A percentile compares a stretch with the other conserved stretches of the same genome.
These are phyloP conservation scores for Hanseniaspora lachancei DNA, from an alignment of 805 yeast species.

Conservation along the genomic window DNA sequence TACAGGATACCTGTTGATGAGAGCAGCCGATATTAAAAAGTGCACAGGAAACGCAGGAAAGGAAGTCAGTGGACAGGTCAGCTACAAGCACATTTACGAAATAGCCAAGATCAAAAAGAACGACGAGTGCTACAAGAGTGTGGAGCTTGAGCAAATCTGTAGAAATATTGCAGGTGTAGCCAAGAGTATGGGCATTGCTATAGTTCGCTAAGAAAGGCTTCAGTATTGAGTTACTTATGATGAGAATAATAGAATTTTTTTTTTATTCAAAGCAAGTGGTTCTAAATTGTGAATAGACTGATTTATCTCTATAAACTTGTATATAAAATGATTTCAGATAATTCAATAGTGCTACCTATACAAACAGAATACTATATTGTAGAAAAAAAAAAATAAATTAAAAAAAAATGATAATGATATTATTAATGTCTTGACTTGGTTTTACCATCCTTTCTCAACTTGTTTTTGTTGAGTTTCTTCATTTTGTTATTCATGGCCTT, in stretches of 20 bases:
- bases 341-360: neutral
- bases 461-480: neutral
- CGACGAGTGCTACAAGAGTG: constrained; percentile 61
- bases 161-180: constrained; percentile 82
- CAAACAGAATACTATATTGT: neutral
- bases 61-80: constrained; percentile 40
- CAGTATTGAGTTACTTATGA: no score
- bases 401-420: neutral
- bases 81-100: constrained; percentile 84
- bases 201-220: constrained; percentile 38
- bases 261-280: no score
- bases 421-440: neutral
- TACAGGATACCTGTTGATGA: constrained; percentile 69
- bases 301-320: neutral
- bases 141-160: constrained; percentile 61
- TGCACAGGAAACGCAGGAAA: constrained; percentile 44
- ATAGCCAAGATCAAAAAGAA: constrained; percentile 86
- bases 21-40: constrained; percentile 60
- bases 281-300: constrained; percentile 9
- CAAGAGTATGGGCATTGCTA: constrained; percentile 74
- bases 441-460: neutral
- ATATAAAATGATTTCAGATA: neutral
- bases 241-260: neutral
- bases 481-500: neutral
- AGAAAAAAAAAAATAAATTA: neutral